Percentiles rank a stretch among this genome's conserved stretches.
phyloP scores from a whole-genome alignment of 371 early-diverging fungal species.

The Apophysomyces sp. region DNA sequence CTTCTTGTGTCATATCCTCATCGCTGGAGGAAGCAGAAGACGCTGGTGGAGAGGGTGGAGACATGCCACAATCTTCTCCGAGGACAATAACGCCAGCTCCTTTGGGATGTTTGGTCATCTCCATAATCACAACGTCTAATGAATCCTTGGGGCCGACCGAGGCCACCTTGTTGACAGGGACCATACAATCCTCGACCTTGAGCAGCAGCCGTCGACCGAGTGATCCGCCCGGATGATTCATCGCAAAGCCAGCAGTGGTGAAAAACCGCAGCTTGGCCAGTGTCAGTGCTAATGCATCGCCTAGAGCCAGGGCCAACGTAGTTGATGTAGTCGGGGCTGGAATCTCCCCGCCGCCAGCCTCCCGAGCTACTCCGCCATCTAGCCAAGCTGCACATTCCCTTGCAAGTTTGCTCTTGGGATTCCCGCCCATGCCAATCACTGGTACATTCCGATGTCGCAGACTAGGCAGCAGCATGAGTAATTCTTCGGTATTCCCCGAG shows the following conservation, averaged over 20 bases:
- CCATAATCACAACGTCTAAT: constrained; percentile 44
- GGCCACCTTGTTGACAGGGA: constrained; percentile 25
- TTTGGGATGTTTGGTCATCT: constrained; percentile 44
- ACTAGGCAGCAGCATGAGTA: constrained; percentile 46
- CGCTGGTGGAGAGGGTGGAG: constrained; percentile 27
- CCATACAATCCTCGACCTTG: constrained; percentile 37
- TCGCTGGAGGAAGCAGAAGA: constrained; percentile 21
- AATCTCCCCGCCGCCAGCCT: constrained; percentile 41
- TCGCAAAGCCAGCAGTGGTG: constrained; percentile 53
- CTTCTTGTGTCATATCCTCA: constrained; percentile 7
- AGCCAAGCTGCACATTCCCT: constrained; percentile 61
- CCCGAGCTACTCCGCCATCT: constrained; percentile 49
- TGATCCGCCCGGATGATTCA: constrained; percentile 66
- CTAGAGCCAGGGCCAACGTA: constrained; percentile 59
- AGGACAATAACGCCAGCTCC: constrained; percentile 42
- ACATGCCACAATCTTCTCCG: neutral
- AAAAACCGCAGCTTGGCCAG: constrained; percentile 50
- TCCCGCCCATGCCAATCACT: constrained; percentile 59
- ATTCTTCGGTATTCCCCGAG: constrained; percentile 65
- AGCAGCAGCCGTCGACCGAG: constrained; percentile 47
- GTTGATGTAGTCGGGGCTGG: constrained; percentile 66
- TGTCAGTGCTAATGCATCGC: constrained; percentile 61
- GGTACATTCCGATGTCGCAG: constrained; percentile 43
- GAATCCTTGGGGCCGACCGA: constrained; percentile 24
- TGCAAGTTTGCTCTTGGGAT: constrained; percentile 49